Evolutionary conservation across 768 basidiomycete species (phyloP), one percentile per base, ranked within the genome.

Genomic region (Amanita phalloides): DNA sequence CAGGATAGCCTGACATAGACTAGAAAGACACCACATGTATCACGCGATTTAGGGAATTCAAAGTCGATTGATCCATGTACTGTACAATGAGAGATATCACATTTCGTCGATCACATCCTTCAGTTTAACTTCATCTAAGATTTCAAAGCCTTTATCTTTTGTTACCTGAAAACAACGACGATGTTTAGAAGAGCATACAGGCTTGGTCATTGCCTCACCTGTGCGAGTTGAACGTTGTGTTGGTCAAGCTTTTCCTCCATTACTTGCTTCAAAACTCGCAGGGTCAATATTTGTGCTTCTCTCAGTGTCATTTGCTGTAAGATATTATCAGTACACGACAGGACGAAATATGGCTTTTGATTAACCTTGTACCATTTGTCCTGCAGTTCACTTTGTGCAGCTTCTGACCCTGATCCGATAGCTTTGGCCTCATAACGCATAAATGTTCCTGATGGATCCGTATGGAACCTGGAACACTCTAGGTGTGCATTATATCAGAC

Each of bases 201-300:
- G 28, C 33, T 53, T 41, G 51, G 48, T 44, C 14, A 20, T 30
- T 49, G 87, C 21, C n/a, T 17, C 36, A 39, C 94, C 77, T 94
- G 92, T 48, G 95, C 93, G 11, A 99, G 75, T 67, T 98, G 94
- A 23, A 98, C 94, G 59, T 99, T 98, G 71, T 97, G 94, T 60
- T 96, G 90, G 68, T 98, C 95, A 39, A 99, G 79, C 66, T 96
- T 97, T 72, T 98, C 96, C 67, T 98, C 96, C 96, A 98, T 99
- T 41, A 98, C 96, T 71, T 98, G 93, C 71, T 99, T 98, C 56
- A 98, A 72, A 43, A 98, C 90, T 56, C 81, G 84, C 48, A 98
- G 71, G 3, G 90, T 86, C 56, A 98, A 71, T 36, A 79, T 72
- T 58, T 97, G 90, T 0, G 93, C 96, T 67, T 96, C 92, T 57